phyloP scores from a whole-genome alignment of 768 basidiomycete species.

The Suillus occidentalis region DNA sequence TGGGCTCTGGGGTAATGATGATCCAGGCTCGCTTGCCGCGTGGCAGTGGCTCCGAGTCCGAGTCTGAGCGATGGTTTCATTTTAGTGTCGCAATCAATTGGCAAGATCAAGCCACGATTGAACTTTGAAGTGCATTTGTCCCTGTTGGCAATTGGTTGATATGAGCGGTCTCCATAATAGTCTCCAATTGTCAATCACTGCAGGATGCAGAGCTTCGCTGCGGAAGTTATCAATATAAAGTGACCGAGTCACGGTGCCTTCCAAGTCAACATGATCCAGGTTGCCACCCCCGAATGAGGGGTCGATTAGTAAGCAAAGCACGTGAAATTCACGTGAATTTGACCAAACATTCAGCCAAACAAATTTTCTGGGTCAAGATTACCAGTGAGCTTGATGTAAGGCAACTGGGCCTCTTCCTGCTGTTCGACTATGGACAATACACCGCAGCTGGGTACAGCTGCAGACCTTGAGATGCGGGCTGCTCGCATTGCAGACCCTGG shows the following conservation, averaged over 20 bases:
- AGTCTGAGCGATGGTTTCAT: neutral
- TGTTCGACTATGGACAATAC: slow-evolving; percentile 40
- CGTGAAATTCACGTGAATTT: slow-evolving; percentile 32
- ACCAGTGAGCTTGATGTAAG: neutral
- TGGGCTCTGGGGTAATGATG: neutral
- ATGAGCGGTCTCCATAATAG: neutral
- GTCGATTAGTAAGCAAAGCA: slow-evolving; percentile 10
- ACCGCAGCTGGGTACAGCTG: slow-evolving; percentile 43
- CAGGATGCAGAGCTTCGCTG: neutral
- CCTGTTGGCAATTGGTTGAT: neutral
- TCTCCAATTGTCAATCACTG: neutral
- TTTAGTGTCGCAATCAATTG: neutral
- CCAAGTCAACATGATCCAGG: no score
- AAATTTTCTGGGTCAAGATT: slow-evolving; percentile 30
- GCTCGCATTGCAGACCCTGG: slow-evolving; percentile 75
- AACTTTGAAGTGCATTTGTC: neutral
- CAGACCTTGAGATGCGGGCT: slow-evolving; percentile 70
- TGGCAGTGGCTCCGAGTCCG: no score
- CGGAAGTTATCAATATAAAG: neutral
- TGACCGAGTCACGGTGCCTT: neutral
- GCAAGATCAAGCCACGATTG: neutral
- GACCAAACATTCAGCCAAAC: slow-evolving; percentile 34
- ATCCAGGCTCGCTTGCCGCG: neutral
- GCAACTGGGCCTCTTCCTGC: neutral
- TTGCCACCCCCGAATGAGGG: neutral